phyloP scores from a whole-genome alignment of 2,329 filamentous ascomycete species.

The Beauveria asiatica region DNA sequence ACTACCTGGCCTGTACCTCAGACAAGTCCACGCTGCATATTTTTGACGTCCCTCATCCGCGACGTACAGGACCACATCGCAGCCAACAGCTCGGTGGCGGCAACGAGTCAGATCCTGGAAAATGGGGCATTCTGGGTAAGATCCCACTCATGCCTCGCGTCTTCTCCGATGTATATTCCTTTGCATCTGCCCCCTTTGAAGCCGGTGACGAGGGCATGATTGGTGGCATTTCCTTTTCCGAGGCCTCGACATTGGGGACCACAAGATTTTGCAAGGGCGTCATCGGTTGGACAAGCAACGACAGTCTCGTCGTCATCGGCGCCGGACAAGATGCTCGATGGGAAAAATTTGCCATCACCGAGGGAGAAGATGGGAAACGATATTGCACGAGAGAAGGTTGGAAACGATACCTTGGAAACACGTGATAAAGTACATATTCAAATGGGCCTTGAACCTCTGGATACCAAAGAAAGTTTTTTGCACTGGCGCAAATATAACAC shows the following conservation, averaged over 20 bases:
- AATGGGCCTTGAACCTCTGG: not conserved
- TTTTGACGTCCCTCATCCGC: slow-evolving; percentile 68
- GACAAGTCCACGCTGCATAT: slow-evolving; percentile 95
- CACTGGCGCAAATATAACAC: slow-evolving; percentile 5
- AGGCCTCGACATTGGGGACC: slow-evolving; percentile 39
- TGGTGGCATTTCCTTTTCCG: slow-evolving; percentile 34
- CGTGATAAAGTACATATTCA: slow-evolving; percentile 17
- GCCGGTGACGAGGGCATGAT: slow-evolving; percentile 63
- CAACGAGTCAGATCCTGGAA: slow-evolving; percentile 48
- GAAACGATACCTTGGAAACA: slow-evolving; percentile 62
- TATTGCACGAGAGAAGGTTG: slow-evolving; percentile 66
- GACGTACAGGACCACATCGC: slow-evolving; percentile 28
- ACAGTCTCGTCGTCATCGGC: slow-evolving; percentile 66
- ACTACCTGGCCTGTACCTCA: slow-evolving; percentile 80
- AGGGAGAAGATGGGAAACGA: slow-evolving; percentile 58
- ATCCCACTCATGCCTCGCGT: slow-evolving; percentile 77
- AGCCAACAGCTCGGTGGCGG: slow-evolving; percentile 22
- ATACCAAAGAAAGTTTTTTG: not conserved
- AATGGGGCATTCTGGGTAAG: slow-evolving; percentile 79
- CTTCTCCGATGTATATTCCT: slow-evolving; percentile 86
- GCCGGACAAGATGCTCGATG: slow-evolving; percentile 74
- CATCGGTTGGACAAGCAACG: slow-evolving; percentile 74
- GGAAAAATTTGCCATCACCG: slow-evolving; percentile 75
- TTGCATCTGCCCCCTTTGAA: slow-evolving; percentile 72
- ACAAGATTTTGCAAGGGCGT: slow-evolving; percentile 67